These are phyloP conservation scores for Alternaria ethzedia DNA, from an alignment of 2,329 filamentous ascomycete species.

Conservation along the genomic window DNA sequence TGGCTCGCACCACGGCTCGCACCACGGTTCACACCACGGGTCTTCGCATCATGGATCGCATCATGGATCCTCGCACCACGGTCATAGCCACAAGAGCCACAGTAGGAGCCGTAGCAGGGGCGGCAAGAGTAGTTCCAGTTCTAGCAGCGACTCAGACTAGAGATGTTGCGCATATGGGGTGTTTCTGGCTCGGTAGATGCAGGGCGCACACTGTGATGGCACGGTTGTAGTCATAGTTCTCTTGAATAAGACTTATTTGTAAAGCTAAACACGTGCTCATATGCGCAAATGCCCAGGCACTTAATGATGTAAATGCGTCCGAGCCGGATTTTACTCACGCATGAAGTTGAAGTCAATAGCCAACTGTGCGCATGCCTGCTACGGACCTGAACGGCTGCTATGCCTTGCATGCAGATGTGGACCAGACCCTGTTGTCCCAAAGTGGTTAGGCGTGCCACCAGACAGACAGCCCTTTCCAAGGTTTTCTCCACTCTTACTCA, in stretches of 20 bases:
- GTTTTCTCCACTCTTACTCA: constrained; percentile 41
- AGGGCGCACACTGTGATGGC: neutral
- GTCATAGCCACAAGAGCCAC: constrained; percentile 37
- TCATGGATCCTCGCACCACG: constrained; percentile 1
- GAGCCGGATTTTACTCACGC: neutral
- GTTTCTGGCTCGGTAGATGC: neutral
- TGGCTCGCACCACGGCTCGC: constrained; percentile 27
- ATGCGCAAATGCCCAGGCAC: neutral
- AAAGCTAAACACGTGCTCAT: neutral
- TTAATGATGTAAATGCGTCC: neutral
- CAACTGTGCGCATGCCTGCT: neutral
- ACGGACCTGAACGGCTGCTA: neutral
- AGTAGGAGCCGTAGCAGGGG: constrained; percentile 42
- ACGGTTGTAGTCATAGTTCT: neutral
- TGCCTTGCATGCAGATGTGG: neutral
- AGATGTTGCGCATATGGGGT: neutral
- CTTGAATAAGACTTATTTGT: neutral
- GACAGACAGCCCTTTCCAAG: constrained; percentile 22
- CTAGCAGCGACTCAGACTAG: constrained; percentile 48
- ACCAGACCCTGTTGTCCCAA: constrained; percentile 16
- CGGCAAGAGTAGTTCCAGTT: constrained; percentile 39
- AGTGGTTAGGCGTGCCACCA: constrained; percentile 28
- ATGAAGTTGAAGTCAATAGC: neutral
- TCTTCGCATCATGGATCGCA: constrained; percentile 13
- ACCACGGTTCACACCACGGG: constrained; percentile 10